These are phyloP conservation scores for Auricularia sp. DNA, from an alignment of 768 basidiomycete genomes.

Conservation along the genomic window DNA sequence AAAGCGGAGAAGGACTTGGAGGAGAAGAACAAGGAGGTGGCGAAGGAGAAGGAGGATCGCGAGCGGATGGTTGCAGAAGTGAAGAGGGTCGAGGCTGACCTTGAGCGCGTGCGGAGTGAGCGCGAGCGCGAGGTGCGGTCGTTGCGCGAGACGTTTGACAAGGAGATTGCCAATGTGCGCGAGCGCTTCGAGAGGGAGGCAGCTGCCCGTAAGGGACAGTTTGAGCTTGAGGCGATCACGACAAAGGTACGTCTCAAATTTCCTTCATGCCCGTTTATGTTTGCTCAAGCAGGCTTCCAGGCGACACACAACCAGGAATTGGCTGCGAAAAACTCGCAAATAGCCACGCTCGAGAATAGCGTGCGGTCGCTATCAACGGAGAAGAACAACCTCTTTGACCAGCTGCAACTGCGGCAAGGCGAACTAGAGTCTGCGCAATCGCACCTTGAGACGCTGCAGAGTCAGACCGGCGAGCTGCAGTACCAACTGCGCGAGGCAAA, in stretches of 20 bases:
- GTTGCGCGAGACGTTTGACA: constrained; percentile 61
- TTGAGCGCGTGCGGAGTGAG: constrained; percentile 51
- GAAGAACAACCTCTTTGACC: constrained; percentile 76
- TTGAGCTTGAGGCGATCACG: constrained; percentile 65
- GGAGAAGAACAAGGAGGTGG: constrained; percentile 56
- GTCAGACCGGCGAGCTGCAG: constrained; percentile 73
- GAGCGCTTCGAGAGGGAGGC: constrained; percentile 73
- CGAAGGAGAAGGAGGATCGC: constrained; percentile 44
- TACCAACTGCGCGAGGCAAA: constrained; percentile 76
- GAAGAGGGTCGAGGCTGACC: constrained; percentile 49
- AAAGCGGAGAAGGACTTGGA: constrained; percentile 93
- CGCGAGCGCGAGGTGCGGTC: constrained; percentile 52
- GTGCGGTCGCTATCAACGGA: constrained; percentile 61
- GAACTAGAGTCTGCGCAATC: constrained; percentile 78
- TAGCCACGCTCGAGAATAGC: constrained; percentile 60
- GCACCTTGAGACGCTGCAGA: constrained; percentile 63
- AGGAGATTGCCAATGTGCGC: constrained; percentile 48
- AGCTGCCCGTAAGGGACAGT: constrained; percentile 51
- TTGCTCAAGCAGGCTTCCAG: constrained; percentile 29
- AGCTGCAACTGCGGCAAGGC: constrained; percentile 78
- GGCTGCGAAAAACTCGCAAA: constrained; percentile 45
- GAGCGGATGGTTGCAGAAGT: constrained; percentile 43
- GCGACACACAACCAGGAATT: constrained; percentile 60
- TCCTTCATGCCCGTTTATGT: neutral
- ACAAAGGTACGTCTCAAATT: constrained; percentile 49